A percentile compares a stretch with the other conserved stretches of the same genome.
phyloP scores from a whole-genome alignment of 75 land plant species.

The Cupressus sempervirens region DNA sequence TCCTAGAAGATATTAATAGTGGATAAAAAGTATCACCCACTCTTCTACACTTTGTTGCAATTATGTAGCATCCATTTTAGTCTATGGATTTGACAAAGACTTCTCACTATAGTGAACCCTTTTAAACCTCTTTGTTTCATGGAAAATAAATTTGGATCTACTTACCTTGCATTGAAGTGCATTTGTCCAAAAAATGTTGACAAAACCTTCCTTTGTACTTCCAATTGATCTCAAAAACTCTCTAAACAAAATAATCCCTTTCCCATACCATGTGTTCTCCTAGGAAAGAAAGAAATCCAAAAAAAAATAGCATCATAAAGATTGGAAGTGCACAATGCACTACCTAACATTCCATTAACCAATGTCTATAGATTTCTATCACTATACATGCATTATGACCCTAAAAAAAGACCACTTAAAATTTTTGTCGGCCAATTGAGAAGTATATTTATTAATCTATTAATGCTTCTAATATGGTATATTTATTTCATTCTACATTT shows the following conservation, averaged over 20 bases:
- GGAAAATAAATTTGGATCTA: neutral
- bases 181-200: constrained; percentile 2
- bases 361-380: neutral
- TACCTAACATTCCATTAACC: neutral
- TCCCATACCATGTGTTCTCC: constrained; percentile 1
- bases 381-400: constrained; percentile 1
- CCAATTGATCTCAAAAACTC: neutral
- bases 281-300: constrained; percentile 2
- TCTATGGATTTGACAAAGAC: neutral
- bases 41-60: neutral
- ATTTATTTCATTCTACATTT: no score
- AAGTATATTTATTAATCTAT: no score
- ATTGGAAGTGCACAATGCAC: neutral
- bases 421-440: no score
- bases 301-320: constrained; percentile 3
- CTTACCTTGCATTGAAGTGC: neutral
- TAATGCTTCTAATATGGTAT: no score
- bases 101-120: neutral
- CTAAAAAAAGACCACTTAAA: neutral
- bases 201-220: neutral
- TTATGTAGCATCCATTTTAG: neutral
- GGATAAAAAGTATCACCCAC: constrained; percentile 4
- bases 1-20: constrained; percentile 2
- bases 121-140: neutral
- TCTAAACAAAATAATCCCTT: neutral